These are phyloP conservation scores for Lentinula sp. DNA, from an alignment of 768 basidiomycete genomes.

Conservation along the genomic window DNA sequence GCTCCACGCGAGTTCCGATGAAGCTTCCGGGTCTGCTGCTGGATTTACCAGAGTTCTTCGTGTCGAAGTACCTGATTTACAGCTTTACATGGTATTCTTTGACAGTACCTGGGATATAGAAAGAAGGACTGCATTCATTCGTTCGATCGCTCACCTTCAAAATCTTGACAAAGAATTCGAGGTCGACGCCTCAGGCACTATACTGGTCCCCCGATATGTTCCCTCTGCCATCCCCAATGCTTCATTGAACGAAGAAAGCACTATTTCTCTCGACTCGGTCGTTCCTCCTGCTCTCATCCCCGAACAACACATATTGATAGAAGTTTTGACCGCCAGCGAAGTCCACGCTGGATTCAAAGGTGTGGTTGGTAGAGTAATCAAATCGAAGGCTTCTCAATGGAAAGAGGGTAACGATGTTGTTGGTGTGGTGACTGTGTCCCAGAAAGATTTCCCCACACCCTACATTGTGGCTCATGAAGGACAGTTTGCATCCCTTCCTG, in stretches of 20 bases:
- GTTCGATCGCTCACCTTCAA: background rate
- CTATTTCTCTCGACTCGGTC: background rate
- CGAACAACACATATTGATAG: background rate
- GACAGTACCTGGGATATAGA: background rate
- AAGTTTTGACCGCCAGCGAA: background rate
- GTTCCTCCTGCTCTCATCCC: background rate
- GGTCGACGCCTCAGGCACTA: background rate
- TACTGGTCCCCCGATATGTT: background rate
- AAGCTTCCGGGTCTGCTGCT: background rate
- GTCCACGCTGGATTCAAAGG: background rate
- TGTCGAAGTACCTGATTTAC: background rate
- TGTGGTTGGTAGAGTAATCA: background rate
- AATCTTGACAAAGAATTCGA: background rate
- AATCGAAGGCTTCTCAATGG: background rate
- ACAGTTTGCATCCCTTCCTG: background rate
- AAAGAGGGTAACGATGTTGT: background rate
- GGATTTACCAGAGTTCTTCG: constrained; percentile 1
- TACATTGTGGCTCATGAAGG: constrained; percentile 1
- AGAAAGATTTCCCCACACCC: background rate
- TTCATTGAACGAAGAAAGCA: background rate
- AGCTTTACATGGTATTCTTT: background rate
- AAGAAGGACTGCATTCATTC: background rate
- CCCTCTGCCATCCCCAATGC: background rate
- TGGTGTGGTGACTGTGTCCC: background rate
- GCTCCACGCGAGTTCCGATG: background rate